phyloP scores from a whole-genome alignment of 495 filamentous ascomycete species.

The Ramalina intermedia region DNA sequence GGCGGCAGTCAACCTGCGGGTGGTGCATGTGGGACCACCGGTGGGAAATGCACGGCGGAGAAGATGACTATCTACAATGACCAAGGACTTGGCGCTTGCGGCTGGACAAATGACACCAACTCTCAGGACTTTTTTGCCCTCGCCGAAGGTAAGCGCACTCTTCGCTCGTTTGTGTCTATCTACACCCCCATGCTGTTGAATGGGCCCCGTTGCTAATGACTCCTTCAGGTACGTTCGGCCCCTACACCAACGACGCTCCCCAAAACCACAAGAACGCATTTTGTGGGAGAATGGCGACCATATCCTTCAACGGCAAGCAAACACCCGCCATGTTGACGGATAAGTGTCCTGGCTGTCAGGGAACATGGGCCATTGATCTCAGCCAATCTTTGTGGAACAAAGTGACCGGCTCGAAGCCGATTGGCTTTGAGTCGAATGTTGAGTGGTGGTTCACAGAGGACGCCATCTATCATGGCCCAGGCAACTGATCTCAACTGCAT shows the following conservation, averaged over 20 bases:
- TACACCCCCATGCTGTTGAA: neutral
- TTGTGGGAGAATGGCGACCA: conserved; percentile 53
- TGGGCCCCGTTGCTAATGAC: neutral
- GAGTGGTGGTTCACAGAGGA: conserved; percentile 13
- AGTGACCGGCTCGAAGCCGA: conserved; percentile 11
- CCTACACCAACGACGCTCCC: conserved; percentile 26
- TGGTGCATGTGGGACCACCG: conserved; percentile 16
- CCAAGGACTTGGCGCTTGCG: conserved; percentile 31
- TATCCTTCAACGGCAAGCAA: conserved; percentile 39
- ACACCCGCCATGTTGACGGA: conserved; percentile 47
- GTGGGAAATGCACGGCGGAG: conserved; percentile 23
- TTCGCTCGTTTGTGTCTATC: neutral
- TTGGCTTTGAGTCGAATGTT: conserved; percentile 5
- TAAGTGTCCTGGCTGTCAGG: conserved; percentile 57
- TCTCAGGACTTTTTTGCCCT: conserved; percentile 32
- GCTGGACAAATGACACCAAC: conserved; percentile 27
- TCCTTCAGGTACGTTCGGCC: conserved; percentile 33
- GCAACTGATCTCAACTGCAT: neutral
- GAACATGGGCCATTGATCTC: conserved; percentile 26
- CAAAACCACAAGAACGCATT: conserved; percentile 29
- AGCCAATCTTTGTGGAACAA: conserved; percentile 28
- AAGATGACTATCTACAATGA: conserved; percentile 35
- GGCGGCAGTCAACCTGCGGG: conserved; percentile 13
- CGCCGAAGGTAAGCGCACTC: conserved; percentile 12
- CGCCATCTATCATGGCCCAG: neutral